phyloP scores from a whole-genome alignment of 116 monocot genomes.

The Posidonia oceanica region DNA sequence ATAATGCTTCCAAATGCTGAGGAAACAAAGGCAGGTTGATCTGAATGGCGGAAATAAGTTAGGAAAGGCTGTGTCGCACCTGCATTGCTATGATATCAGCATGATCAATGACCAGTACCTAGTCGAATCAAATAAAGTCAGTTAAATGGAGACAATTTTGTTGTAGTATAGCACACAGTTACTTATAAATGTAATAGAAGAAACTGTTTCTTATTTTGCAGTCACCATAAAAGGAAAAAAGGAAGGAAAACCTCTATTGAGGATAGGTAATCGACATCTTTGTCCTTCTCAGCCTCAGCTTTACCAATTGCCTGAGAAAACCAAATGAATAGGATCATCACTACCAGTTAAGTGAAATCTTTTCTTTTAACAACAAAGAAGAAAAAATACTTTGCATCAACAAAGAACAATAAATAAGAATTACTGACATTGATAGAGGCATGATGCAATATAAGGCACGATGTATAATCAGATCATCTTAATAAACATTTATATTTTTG shows the following conservation, averaged over 20 bases:
- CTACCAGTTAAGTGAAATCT: too few species aligned
- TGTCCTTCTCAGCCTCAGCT: conserved; percentile 63
- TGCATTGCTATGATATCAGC: conserved; percentile 96
- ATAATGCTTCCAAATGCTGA: not conserved
- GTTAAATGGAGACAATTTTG: not conserved
- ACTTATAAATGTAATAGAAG: not conserved
- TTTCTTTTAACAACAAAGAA: too few species aligned
- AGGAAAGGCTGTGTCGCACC: conserved; percentile 19
- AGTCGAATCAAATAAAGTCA: not conserved
- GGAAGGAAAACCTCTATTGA: conserved; percentile 71
- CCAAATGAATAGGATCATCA: not conserved
- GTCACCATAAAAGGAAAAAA: not conserved
- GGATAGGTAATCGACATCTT: conserved; percentile 94
- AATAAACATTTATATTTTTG: too few species aligned
- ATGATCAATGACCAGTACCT: conserved; percentile 96
- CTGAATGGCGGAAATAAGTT: not conserved
- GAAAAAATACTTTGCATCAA: too few species aligned
- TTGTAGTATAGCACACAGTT: too few species aligned
- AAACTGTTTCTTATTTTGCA: not conserved
- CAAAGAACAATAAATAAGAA: too few species aligned
- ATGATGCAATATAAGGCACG: too few species aligned
- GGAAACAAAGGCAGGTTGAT: not conserved
- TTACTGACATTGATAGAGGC: too few species aligned
- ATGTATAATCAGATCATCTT: too few species aligned
- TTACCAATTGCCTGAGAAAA: conserved; percentile 68